Conservation (phyloP, 2,329 filamentous ascomycete genomes). For the Pseudocercospora cruenta region DNA sequence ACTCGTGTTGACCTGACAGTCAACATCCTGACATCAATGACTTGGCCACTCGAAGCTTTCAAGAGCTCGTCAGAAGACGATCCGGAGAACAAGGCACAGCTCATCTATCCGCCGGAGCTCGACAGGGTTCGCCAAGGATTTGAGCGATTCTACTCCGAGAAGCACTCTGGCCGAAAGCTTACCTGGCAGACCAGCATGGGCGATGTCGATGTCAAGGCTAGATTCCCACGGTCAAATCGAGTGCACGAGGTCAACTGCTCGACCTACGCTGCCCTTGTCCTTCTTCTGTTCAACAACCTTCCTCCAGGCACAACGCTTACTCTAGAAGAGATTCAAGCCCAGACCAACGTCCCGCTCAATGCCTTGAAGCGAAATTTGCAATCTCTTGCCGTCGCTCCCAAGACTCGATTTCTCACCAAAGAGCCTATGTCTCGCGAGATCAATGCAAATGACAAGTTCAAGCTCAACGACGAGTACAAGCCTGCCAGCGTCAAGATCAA, state of each 20-base stretch:
- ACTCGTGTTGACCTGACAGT: constrained; percentile 78
- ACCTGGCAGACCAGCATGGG: constrained; percentile 81
- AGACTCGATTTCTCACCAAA: constrained; percentile 79
- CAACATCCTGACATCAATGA: constrained; percentile 87
- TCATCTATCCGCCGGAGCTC: constrained; percentile 76
- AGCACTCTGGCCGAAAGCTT: constrained; percentile 84
- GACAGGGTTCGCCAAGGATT: constrained; percentile 80
- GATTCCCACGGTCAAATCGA: constrained; percentile 70
- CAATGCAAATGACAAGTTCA: constrained; percentile 76
- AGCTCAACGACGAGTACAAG: constrained; percentile 78
- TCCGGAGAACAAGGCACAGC: constrained; percentile 55
- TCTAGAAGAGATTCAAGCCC: constrained; percentile 78
- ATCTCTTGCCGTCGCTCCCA: constrained; percentile 79
- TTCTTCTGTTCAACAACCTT: constrained; percentile 87
- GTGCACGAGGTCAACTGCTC: constrained; percentile 86
- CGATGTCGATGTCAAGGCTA: constrained; percentile 81
- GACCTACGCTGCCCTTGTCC: constrained; percentile 87
- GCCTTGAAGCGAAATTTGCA: constrained; percentile 80
- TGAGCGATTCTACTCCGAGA: constrained; percentile 82
- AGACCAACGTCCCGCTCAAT: constrained; percentile 73
- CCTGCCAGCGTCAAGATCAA: constrained; percentile 88
- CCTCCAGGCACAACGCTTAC: constrained; percentile 54
- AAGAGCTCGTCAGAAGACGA: constrained; percentile 58
- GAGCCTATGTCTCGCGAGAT: constrained; percentile 78
- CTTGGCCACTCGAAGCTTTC: constrained; percentile 93